These are phyloP conservation scores for Fusarium floridanum DNA, from an alignment of 2,329 filamentous ascomycete genomes.

Conservation along the genomic window DNA sequence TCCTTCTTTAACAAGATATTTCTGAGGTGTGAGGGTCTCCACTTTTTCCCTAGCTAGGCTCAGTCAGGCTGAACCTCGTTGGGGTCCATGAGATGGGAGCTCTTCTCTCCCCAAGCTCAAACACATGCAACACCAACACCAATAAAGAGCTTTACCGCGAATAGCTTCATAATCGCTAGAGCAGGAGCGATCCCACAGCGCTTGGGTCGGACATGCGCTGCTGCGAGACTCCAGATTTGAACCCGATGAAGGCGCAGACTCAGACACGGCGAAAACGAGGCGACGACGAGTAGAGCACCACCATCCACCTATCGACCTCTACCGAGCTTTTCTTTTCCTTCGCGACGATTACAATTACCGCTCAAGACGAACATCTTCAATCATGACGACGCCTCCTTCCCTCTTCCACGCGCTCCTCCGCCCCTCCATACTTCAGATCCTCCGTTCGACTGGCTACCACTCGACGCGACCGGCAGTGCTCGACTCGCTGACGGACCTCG, in stretches of 20 bases:
- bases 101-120: constrained; percentile 24
- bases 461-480: constrained; percentile 83
- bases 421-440: constrained; percentile 88
- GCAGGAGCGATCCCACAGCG: constrained; percentile 20
- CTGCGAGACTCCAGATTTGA: constrained; percentile 38
- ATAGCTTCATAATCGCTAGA: not conserved
- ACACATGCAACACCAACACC: constrained; percentile 1
- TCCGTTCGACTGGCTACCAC: constrained; percentile 92
- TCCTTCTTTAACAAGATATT: not conserved
- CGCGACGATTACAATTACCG: not conserved
- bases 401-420: constrained; percentile 82
- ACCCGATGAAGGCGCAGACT: constrained; percentile 48
- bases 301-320: constrained; percentile 8
- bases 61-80: constrained; percentile 16
- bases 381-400: constrained; percentile 62
- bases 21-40: not conserved
- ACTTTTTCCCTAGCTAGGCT: constrained; percentile 28
- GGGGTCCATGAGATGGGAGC: constrained; percentile 10
- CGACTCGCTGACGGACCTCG: constrained; percentile 89
- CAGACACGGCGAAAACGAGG: constrained; percentile 45
- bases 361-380: constrained; percentile 20
- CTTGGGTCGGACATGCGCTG: constrained; percentile 49
- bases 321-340: not conserved
- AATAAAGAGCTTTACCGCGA: constrained; percentile 21
- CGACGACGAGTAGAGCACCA: constrained; percentile 36